phyloP scores from a whole-genome alignment of 768 basidiomycete genomes.

The Polyporus arcularius region DNA sequence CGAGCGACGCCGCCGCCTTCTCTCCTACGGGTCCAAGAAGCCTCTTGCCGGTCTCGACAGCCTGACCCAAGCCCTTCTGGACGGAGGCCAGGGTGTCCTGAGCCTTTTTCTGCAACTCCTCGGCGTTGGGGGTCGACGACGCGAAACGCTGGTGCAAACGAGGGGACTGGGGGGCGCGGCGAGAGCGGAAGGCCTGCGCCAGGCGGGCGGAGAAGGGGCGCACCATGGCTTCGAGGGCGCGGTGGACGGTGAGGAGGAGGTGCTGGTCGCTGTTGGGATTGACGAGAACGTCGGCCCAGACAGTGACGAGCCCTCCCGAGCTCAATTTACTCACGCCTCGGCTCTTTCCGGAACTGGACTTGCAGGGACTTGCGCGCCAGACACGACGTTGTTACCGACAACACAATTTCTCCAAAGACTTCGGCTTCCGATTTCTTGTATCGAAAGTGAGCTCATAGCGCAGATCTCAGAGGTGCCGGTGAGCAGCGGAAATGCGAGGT shows the following conservation, averaged over 20 bases:
- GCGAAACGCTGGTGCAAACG: slow-evolving; percentile 27
- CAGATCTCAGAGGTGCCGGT: no score
- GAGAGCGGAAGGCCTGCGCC: slow-evolving; percentile 26
- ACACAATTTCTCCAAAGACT: no score
- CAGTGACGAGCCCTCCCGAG: slow-evolving; percentile 24
- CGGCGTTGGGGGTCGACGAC: slow-evolving; percentile 34
- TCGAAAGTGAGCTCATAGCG: no score
- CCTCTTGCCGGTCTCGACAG: slow-evolving; percentile 52
- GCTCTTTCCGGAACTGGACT: slow-evolving; percentile 10
- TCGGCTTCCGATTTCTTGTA: no score
- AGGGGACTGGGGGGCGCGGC: slow-evolving; percentile 18
- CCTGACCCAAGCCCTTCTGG: slow-evolving; percentile 56
- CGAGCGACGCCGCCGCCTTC: slow-evolving; percentile 58
- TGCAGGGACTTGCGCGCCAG: background rate
- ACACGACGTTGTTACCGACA: no score
- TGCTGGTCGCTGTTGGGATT: slow-evolving; percentile 14
- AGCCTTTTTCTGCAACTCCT: slow-evolving; percentile 66
- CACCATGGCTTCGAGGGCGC: slow-evolving; percentile 22
- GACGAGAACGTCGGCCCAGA: slow-evolving; percentile 20
- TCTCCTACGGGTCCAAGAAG: slow-evolving; percentile 51
- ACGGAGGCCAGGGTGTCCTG: slow-evolving; percentile 63
- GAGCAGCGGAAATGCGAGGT: no score
- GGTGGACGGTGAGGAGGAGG: slow-evolving; percentile 12
- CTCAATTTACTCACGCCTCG: slow-evolving; percentile 20
- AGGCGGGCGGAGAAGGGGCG: slow-evolving; percentile 26